These are phyloP conservation scores for Aspergillus costaricaensis DNA, from an alignment of 2,329 filamentous ascomycete species.

Conservation along the genomic window DNA sequence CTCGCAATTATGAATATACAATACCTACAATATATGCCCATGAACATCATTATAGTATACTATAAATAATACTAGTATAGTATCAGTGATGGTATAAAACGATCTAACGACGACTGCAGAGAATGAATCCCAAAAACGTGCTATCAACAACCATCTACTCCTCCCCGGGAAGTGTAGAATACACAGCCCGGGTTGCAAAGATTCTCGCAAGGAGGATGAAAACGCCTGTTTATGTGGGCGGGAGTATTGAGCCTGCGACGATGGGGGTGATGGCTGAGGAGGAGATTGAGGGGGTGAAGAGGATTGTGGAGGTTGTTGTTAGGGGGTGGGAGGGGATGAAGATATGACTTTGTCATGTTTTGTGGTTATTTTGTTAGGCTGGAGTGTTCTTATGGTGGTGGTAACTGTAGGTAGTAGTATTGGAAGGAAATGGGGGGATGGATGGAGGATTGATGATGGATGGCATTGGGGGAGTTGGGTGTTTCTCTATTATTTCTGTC, in stretches of 20 bases:
- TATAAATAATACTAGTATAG: no score
- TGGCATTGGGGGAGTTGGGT: not conserved
- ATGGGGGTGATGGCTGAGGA: slow-evolving; percentile 84
- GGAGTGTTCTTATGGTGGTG: not conserved
- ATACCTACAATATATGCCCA: no score
- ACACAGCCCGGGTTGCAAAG: slow-evolving; percentile 81
- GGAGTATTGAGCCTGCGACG: slow-evolving; percentile 75
- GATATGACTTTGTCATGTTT: not conserved
- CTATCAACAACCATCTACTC: slow-evolving; percentile 74
- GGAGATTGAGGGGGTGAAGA: slow-evolving; percentile 85
- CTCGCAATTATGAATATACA: no score
- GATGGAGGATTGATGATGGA: not conserved
- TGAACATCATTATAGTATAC: no score
- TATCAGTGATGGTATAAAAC: no score
- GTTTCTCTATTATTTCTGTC: not conserved
- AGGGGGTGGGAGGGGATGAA: slow-evolving; percentile 43
- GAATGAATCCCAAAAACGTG: slow-evolving; percentile 53
- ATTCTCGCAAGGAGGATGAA: slow-evolving; percentile 72
- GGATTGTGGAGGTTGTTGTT: slow-evolving; percentile 70
- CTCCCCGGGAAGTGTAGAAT: slow-evolving; percentile 76
- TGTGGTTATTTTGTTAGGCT: not conserved
- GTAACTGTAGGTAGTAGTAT: no score
- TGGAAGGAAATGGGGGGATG: no score
- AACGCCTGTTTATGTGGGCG: slow-evolving; percentile 85
- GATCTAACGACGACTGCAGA: not conserved